Conservation (phyloP, 1,284 basidiomycete genomes). For the Boletellus sp. region DNA sequence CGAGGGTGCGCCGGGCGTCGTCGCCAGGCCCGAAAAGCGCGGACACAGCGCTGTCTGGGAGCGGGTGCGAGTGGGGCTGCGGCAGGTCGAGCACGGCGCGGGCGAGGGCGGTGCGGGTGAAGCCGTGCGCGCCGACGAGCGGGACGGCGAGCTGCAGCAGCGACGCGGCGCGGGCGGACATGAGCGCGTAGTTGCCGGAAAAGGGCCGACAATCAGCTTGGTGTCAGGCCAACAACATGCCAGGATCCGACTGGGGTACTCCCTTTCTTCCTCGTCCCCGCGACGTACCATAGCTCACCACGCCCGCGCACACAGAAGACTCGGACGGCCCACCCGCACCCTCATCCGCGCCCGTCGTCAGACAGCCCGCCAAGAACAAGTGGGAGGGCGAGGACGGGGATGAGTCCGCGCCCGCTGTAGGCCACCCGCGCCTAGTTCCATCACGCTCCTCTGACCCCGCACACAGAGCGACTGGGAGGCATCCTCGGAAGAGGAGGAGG, state of each 20-base stretch:
- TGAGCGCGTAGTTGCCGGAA: no score
- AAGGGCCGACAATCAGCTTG: no score
- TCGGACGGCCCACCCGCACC: slow-evolving; percentile 49
- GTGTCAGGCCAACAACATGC: no score
- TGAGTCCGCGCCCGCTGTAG: slow-evolving; percentile 54
- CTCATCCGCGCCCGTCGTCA: slow-evolving; percentile 31
- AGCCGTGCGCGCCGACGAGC: slow-evolving; percentile 62
- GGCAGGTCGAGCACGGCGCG: slow-evolving; percentile 57
- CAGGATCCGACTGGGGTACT: slow-evolving; percentile 43
- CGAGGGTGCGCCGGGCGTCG: slow-evolving; percentile 57
- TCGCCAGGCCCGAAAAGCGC: slow-evolving; percentile 72
- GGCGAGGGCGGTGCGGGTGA: slow-evolving; percentile 67
- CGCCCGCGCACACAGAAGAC: slow-evolving; percentile 38
- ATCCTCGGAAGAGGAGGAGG: slow-evolving; percentile 66
- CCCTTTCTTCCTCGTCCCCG: slow-evolving; percentile 2
- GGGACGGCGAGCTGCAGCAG: slow-evolving; percentile 61
- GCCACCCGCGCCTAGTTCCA: slow-evolving; percentile 13
- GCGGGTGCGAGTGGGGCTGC: slow-evolving; percentile 49
- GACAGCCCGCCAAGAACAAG: slow-evolving; percentile 52
- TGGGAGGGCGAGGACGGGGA: slow-evolving; percentile 91
- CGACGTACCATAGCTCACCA: slow-evolving; percentile 17
- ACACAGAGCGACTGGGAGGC: slow-evolving; percentile 90
- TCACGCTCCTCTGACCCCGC: slow-evolving; percentile 5
- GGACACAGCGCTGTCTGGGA: slow-evolving; percentile 67
- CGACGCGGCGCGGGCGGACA: not conserved